phyloP scores from a whole-genome alignment of 352 stramenopile genomes.

The Phytophthora cryptogea region DNA sequence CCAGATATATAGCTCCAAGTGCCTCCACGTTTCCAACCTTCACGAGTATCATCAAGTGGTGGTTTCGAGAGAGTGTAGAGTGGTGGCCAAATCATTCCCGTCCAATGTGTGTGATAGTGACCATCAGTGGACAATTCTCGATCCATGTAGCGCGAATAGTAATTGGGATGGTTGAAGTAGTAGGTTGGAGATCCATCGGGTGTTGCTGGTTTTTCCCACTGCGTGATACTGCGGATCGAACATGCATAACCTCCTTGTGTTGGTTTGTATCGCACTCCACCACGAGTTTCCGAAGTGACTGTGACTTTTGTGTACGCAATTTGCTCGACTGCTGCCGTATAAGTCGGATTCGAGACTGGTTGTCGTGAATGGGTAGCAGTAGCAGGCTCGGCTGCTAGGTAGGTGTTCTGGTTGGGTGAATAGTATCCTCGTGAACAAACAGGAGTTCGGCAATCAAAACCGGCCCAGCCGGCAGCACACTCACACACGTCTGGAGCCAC shows the following conservation, averaged over 20 bases:
- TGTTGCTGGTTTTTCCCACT: conserved; percentile 92
- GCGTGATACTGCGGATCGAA: conserved; percentile 92
- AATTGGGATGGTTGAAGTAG: conserved; percentile 95
- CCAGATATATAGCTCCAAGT: conserved; percentile 68
- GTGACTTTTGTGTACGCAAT: conserved; percentile 58
- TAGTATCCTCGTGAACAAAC: conserved; percentile 95
- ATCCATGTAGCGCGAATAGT: conserved; percentile 97
- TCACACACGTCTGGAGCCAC: conserved; percentile 90
- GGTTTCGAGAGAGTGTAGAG: conserved; percentile 88
- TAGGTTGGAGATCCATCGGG: conserved; percentile 59
- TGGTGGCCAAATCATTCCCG: conserved; percentile 91
- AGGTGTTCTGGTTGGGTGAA: conserved; percentile 71
- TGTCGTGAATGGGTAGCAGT: conserved; percentile 51
- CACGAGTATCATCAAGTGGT: conserved; percentile 90
- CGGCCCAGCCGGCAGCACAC: conserved; percentile 92
- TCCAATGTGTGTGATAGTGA: conserved; percentile 88
- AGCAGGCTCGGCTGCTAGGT: conserved; percentile 72
- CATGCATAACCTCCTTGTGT: conserved; percentile 94
- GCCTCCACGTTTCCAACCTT: conserved; percentile 90
- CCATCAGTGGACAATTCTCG: conserved; percentile 74
- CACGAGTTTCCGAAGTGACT: conserved; percentile 36
- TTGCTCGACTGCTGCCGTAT: conserved; percentile 54
- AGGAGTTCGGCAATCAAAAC: conserved; percentile 97
- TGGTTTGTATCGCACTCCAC: conserved; percentile 63
- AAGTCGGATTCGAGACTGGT: conserved; percentile 68